Percentiles rank a stretch among this genome's conserved stretches.
Conservation (phyloP, 176 grass and related monocot genomes). For the Hordeum vulgare region DNA sequence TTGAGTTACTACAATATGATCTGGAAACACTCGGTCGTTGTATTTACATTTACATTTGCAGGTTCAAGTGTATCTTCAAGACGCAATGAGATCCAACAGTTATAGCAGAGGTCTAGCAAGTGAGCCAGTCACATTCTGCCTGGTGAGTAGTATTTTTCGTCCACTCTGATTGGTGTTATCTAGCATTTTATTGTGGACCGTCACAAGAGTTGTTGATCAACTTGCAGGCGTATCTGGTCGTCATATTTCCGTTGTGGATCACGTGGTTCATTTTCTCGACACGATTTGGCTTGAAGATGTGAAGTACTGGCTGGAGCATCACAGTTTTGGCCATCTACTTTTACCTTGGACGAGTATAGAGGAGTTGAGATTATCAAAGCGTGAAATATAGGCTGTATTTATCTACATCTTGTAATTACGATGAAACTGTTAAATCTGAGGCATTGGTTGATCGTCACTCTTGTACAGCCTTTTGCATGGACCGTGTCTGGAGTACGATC, state of each 20-base stretch:
- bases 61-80: slow-evolving; percentile 36
- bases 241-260: slow-evolving; percentile 26
- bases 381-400: background rate
- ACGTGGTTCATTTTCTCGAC: slow-evolving; percentile 28
- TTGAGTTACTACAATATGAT: background rate
- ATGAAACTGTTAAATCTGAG: background rate
- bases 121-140: slow-evolving; percentile 17
- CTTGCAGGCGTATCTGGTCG: slow-evolving; percentile 37
- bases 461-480: background rate
- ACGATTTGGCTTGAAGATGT: slow-evolving; percentile 21
- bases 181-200: background rate
- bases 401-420: background rate
- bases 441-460: background rate
- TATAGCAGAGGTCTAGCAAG: slow-evolving; percentile 36
- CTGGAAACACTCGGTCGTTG: background rate
- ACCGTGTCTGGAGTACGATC: background rate
- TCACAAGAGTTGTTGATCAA: background rate
- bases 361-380: background rate
- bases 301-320: background rate
- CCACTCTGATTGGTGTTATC: background rate
- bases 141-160: slow-evolving; percentile 25
- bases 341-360: background rate
- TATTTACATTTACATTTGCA: slow-evolving; percentile 2
- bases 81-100: slow-evolving; percentile 41
- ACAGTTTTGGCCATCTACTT: background rate